Percentiles rank a stretch among this genome's conserved stretches.
These are phyloP conservation scores for Penicillium sp. DNA, from an alignment of 2,329 filamentous ascomycete species.

Conservation along the genomic window DNA sequence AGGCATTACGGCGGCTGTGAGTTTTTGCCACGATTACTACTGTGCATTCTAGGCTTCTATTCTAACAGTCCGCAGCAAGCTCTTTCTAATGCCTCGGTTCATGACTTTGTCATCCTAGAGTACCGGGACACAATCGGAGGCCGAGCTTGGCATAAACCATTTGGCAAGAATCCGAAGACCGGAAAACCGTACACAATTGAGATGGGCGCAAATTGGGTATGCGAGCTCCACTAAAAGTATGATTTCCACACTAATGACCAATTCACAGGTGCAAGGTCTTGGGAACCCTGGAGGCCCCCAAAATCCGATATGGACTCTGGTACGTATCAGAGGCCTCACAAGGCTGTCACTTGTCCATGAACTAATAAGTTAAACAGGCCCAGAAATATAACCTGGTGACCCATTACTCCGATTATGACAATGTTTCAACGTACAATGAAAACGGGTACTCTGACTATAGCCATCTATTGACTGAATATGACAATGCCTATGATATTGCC, in stretches of 20 bases:
- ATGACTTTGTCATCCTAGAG: conserved; percentile 36
- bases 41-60: not conserved
- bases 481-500: conserved; percentile 47
- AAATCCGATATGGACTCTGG: conserved; percentile 61
- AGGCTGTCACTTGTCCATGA: not conserved
- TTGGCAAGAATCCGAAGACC: conserved; percentile 51
- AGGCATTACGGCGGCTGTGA: conserved; percentile 22
- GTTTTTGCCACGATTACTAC: not conserved
- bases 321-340: not conserved
- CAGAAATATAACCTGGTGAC: conserved; percentile 47
- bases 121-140: conserved; percentile 65
- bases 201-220: conserved; percentile 67
- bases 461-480: conserved; percentile 53
- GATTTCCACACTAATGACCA: not conserved
- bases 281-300: conserved; percentile 34
- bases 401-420: conserved; percentile 59
- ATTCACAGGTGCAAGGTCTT: conserved; percentile 43
- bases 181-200: conserved; percentile 62
- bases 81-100: conserved; percentile 20
- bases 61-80: conserved; percentile 15
- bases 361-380: conserved; percentile 4
- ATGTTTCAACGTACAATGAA: conserved; percentile 62
- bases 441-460: conserved; percentile 56
- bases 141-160: conserved; percentile 57
- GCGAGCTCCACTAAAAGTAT: not conserved